phyloP scores from a whole-genome alignment of 1,139 yeast genomes.

The Hansenula sp. region DNA sequence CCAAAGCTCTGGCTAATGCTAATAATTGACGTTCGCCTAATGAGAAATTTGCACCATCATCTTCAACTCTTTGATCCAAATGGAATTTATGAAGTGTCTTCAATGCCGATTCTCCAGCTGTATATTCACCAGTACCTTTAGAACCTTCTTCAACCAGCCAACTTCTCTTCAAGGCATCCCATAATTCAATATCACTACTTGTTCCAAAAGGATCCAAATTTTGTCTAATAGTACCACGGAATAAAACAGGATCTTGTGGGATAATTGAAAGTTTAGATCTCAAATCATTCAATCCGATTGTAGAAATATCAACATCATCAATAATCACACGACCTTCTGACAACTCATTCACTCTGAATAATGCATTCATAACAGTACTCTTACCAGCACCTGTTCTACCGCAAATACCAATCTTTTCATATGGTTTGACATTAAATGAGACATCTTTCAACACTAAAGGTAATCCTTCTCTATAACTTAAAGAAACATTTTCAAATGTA shows the following conservation, averaged over 20 bases:
- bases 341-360: constrained; percentile 58
- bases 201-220: constrained; percentile 65
- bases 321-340: constrained; percentile 46
- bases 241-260: constrained; percentile 77
- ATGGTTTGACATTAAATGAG: constrained; percentile 39
- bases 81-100: constrained; percentile 45
- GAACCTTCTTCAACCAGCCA: constrained; percentile 42
- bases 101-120: constrained; percentile 8
- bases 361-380: constrained; percentile 61
- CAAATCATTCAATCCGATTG: constrained; percentile 51
- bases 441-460: constrained; percentile 58
- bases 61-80: constrained; percentile 52
- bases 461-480: constrained; percentile 62
- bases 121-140: constrained; percentile 11
- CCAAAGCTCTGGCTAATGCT: constrained; percentile 63
- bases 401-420: constrained; percentile 68
- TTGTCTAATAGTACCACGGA: constrained; percentile 60
- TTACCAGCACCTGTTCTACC: constrained; percentile 85
- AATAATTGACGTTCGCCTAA: constrained; percentile 65
- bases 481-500: constrained; percentile 45
- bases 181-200: constrained; percentile 46
- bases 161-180: constrained; percentile 50
- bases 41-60: constrained; percentile 61
- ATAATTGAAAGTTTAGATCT: constrained; percentile 63
- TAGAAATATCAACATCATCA: constrained; percentile 57